Conservation (phyloP, 257 asterid genomes). For the Nicotiana sylvestris region DNA sequence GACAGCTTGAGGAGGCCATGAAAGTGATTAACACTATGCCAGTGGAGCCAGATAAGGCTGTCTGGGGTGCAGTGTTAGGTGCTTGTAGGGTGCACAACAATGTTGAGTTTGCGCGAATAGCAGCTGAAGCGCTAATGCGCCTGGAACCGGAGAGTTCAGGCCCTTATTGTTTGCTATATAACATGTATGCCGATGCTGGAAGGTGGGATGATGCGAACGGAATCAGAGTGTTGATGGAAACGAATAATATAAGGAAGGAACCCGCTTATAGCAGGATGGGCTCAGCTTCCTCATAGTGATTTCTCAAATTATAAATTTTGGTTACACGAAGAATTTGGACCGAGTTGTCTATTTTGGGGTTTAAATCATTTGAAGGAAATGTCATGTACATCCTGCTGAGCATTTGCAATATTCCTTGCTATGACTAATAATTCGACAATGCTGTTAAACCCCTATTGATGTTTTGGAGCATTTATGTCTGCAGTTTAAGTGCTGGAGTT, state of each 20-base stretch:
- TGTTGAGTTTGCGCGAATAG: conserved; percentile 54
- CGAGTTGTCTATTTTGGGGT: neutral
- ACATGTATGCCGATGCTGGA: conserved; percentile 66
- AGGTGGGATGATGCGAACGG: conserved; percentile 79
- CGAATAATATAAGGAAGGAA: conserved; percentile 45
- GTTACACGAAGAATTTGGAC: neutral
- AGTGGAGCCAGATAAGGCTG: conserved; percentile 61
- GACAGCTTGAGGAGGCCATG: conserved; percentile 69
- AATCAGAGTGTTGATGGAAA: conserved; percentile 59
- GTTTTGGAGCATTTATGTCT: neutral
- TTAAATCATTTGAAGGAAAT: neutral
- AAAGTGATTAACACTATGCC: conserved; percentile 52
- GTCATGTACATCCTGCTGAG: neutral
- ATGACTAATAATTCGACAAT: neutral
- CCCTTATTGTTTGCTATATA: conserved; percentile 57
- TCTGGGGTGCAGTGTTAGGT: conserved; percentile 86
- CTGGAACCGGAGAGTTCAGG: conserved; percentile 80
- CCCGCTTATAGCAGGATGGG: conserved; percentile 61
- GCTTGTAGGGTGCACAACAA: conserved; percentile 71
- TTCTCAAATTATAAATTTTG: neutral
- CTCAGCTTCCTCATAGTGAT: conserved; percentile 27
- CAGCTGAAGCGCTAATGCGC: conserved; percentile 64
- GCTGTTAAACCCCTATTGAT: neutral
- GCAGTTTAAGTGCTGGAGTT: neutral
- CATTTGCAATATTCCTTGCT: neutral